Conservation (phyloP, 2,329 filamentous ascomycete species). For the Aphanocladium album region DNA sequence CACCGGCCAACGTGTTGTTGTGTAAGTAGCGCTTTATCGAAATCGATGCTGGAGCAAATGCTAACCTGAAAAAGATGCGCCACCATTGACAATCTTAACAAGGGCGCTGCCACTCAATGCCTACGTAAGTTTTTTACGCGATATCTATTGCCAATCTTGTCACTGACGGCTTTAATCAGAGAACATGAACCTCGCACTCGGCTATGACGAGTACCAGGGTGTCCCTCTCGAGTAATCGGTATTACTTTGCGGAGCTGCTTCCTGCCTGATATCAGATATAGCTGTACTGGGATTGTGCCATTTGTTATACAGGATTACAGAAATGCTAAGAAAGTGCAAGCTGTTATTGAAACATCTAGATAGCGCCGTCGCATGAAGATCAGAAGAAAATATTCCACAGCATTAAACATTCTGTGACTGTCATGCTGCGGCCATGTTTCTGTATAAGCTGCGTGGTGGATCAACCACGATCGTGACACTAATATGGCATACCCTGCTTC, state of each 20-base stretch:
- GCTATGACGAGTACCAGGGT: slow-evolving; percentile 11
- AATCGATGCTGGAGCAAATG: no score
- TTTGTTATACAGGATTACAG: neutral
- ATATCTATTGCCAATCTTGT: neutral
- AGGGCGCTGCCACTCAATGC: slow-evolving; percentile 90
- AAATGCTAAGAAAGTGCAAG: neutral
- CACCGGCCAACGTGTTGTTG: slow-evolving; percentile 84
- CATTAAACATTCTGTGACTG: no score
- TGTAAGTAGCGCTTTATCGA: slow-evolving; percentile 32
- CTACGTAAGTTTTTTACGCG: slow-evolving; percentile 58
- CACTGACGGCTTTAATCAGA: slow-evolving; percentile 4
- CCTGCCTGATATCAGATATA: neutral
- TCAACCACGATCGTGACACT: no score
- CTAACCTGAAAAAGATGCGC: slow-evolving; percentile 48
- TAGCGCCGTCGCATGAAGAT: neutral
- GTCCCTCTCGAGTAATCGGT: neutral
- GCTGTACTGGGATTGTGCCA: no score
- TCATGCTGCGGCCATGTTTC: no score
- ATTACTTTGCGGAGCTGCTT: neutral
- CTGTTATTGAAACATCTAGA: neutral
- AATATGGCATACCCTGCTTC: no score
- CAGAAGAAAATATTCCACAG: neutral
- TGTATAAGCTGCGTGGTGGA: no score
- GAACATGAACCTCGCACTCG: slow-evolving; percentile 13
- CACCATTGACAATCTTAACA: slow-evolving; percentile 89